Percentiles rank a stretch among this genome's conserved stretches.
Evolutionary conservation across 83 land plant species (phyloP).

Genomic region (Picea abies): DNA sequence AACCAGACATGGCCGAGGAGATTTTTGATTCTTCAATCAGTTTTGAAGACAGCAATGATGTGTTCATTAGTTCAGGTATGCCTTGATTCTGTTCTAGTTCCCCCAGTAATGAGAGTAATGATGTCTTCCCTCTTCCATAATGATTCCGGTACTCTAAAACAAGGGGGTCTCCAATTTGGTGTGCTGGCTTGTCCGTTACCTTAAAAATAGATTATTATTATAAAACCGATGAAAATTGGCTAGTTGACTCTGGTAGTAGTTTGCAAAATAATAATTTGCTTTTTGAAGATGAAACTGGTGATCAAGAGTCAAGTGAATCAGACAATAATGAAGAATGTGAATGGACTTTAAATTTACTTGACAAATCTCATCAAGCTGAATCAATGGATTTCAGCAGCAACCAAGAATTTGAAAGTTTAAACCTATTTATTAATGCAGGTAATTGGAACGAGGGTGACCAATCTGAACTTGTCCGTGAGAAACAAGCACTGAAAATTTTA

Average conservation of each 20-base stretch:
- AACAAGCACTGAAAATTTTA: background rate
- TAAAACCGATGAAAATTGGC: too few relatives aligned
- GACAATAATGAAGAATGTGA: background rate
- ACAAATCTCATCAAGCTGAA: background rate
- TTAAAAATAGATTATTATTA: too few relatives aligned
- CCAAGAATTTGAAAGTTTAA: background rate
- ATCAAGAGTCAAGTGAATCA: background rate
- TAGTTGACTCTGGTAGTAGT: too few relatives aligned
- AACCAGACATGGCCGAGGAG: too few relatives aligned
- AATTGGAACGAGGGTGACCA: background rate
- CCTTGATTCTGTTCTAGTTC: background rate
- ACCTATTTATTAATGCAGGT: background rate
- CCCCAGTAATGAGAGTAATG: background rate
- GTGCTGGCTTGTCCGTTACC: too few relatives aligned
- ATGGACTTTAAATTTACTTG: too few relatives aligned
- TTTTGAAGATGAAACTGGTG: too few relatives aligned
- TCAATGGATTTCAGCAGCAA: background rate
- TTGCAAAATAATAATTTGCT: too few relatives aligned
- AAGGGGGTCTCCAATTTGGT: too few relatives aligned
- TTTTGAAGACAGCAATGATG: background rate
- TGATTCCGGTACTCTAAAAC: background rate
- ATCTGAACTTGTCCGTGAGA: background rate
- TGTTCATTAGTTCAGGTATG: background rate
- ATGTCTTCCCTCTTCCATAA: background rate
- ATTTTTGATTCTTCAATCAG: too few relatives aligned